Base-by-base conservation (phyloP, 2,329 filamentous ascomycete species). In the Trichoderma hamatum region DNA sequence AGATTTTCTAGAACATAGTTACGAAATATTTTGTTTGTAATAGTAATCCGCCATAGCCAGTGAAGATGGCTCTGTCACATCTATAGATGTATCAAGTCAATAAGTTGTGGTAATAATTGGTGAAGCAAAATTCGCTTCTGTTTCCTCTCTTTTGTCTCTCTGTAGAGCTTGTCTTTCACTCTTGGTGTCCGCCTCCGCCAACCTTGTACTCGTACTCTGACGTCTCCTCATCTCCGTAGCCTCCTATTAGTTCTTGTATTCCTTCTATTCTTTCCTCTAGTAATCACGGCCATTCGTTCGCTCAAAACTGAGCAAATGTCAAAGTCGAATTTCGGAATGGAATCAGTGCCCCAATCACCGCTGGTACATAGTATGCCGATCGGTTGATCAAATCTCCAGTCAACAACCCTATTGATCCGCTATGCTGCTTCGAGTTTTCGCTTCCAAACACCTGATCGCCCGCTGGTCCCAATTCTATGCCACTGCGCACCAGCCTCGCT, bases 381-480 rank as follows among this genome's bases (percentile, higher is more conserved):
- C 80, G 75, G 52, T 78, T 76, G 14, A 82, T 71, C 24, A 80
- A 74, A 51, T 79, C 78, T 0, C 74, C 79, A 2, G 81, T 82
- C 72, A 83, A 71, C 39, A 82, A 71, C 1, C 81, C 81, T 32
- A 82, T 80, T 2, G 78, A 80, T 4, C 81, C 81, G 67, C 75
- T 79, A 63, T 74, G 71, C 51, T 80, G 78, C 72, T 80, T 82
- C 21, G 79, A 80, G 70, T 81, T 78, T 26, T 72, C 74, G 71
- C 74, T 72, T 5, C 79, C 79, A 73, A 81, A 80, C 0, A 82
- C 72, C 26, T 72, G 34, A 65, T 83, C 79, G 67, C 81, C 80
- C 3, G 81, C 81, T 9, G 80, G 73, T 0, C 81, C 81, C 64
- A 82, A 69, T 70, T 82, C 80, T 72, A 80, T 78, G 1, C 81